Evolutionary conservation across 2,329 filamentous ascomycete species (phyloP).

Genomic region (Aspergillus sclerotialis): DNA sequence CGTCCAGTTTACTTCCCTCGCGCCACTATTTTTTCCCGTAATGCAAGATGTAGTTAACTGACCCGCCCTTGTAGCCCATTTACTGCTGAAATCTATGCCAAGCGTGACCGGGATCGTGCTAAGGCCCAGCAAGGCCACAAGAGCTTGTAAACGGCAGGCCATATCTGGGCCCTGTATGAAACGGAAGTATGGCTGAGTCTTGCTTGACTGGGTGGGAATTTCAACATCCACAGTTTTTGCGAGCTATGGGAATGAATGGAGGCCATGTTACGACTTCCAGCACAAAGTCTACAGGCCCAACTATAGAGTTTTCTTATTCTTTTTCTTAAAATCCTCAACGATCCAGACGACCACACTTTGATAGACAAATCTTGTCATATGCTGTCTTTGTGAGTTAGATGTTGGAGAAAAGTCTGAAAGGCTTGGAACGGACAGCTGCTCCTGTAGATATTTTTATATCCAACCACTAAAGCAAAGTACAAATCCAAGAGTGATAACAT

Average conservation of each 20-base stretch:
- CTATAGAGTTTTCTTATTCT: too few relatives aligned
- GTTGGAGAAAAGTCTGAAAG: too few relatives aligned
- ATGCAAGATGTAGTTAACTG: conserved; percentile 6
- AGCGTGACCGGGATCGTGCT: conserved; percentile 45
- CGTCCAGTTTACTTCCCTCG: neutral
- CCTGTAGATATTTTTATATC: too few relatives aligned
- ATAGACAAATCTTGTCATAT: too few relatives aligned
- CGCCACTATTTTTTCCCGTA: neutral
- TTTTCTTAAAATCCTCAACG: conserved; percentile 22
- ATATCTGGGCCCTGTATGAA: neutral
- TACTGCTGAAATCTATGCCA: conserved; percentile 85
- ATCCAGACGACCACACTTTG: neutral
- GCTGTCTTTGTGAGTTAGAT: too few relatives aligned
- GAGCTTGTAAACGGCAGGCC: conserved; percentile 21
- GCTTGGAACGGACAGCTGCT: too few relatives aligned
- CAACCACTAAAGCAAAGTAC: too few relatives aligned
- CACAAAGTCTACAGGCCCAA: conserved; percentile 11
- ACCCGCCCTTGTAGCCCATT: conserved; percentile 56
- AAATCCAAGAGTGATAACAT: too few relatives aligned
- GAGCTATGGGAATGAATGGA: conserved; percentile 8
- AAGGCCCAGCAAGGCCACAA: conserved; percentile 32
- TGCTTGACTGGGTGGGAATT: conserved; percentile 16
- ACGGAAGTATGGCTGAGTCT: too few relatives aligned
- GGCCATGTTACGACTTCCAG: conserved; percentile 6
- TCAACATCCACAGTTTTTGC: conserved; percentile 23